Percentiles rank a stretch among this genome's conserved stretches.
These are phyloP conservation scores for Mycena belliarum DNA, from an alignment of 768 basidiomycete species.

Conservation along the genomic window DNA sequence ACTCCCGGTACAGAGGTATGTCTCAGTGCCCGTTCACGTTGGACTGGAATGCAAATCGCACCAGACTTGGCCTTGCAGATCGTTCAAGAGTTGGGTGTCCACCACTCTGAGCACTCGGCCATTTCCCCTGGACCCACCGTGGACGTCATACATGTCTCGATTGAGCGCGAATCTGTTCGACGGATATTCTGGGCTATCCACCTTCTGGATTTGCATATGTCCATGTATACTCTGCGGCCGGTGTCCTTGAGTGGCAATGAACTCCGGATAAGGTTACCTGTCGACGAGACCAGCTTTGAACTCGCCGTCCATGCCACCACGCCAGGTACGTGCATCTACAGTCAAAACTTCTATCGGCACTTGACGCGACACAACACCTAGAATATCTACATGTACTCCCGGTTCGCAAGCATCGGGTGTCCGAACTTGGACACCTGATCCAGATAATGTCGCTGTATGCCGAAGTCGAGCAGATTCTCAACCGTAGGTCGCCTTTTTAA, in stretches of 20 bases:
- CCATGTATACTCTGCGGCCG: constrained; percentile 22
- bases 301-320: constrained; percentile 59
- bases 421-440: constrained; percentile 78
- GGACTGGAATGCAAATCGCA: neutral
- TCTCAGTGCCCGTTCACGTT: constrained; percentile 6
- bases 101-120: constrained; percentile 60
- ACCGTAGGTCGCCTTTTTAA: constrained; percentile 38
- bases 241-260: constrained; percentile 38
- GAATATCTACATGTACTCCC: constrained; percentile 71
- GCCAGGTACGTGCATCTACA: constrained; percentile 44
- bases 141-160: constrained; percentile 58
- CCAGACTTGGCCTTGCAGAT: constrained; percentile 67
- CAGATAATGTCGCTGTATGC: constrained; percentile 67
- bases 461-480: constrained; percentile 57
- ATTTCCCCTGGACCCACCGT: constrained; percentile 60
- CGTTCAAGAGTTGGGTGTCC: constrained; percentile 65
- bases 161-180: constrained; percentile 78
- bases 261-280: constrained; percentile 67
- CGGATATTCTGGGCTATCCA: constrained; percentile 82
- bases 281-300: constrained; percentile 82
- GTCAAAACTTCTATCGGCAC: neutral
- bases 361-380: constrained; percentile 21
- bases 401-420: constrained; percentile 60
- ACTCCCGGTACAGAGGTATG: constrained; percentile 53
- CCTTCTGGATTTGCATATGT: constrained; percentile 53